phyloP scores from a whole-genome alignment of 768 basidiomycete genomes.

The Boletus eberwhitei region DNA sequence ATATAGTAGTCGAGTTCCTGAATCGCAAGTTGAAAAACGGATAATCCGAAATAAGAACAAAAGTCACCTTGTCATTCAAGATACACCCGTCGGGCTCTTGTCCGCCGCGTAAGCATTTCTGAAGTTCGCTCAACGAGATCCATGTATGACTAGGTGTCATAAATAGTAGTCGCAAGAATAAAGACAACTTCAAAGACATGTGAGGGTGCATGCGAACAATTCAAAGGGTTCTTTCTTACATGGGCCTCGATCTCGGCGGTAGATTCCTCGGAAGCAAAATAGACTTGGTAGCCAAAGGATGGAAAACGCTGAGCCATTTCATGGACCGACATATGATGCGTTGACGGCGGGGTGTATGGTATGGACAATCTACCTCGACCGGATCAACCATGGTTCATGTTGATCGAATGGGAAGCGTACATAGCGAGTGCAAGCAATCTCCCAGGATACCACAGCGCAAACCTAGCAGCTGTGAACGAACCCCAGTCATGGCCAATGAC shows the following conservation, averaged over 20 bases:
- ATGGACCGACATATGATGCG: conserved; percentile 46
- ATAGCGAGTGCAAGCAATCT: conserved; percentile 55
- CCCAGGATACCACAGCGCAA: conserved; percentile 71
- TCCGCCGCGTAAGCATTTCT: conserved; percentile 1
- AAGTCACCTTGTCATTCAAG: conserved; percentile 17
- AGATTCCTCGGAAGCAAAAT: conserved; percentile 53
- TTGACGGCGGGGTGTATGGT: conserved; percentile 61
- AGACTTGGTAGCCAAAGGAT: conserved; percentile 64
- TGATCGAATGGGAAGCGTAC: conserved; percentile 38
- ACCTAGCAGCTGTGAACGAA: conserved; percentile 55
- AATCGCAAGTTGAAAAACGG: not conserved
- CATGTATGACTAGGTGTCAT: not conserved
- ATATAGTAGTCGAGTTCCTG: conserved; percentile 59
- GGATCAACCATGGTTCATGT: not conserved
- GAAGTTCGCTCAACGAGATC: conserved; percentile 6
- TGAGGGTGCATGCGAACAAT: not conserved
- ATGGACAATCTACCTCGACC: conserved; percentile 51
- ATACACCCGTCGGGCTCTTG: conserved; percentile 10
- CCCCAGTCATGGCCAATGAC: conserved; percentile 86
- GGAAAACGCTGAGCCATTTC: conserved; percentile 51
- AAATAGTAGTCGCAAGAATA: conserved; percentile 18
- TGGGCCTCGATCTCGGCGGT: conserved; percentile 54
- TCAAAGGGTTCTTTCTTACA: conserved; percentile 34
- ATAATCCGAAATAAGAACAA: not conserved
- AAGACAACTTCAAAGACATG: conserved; percentile 28